phyloP scores from a whole-genome alignment of 2,329 filamentous ascomycete species.

The Venturia nashicola region DNA sequence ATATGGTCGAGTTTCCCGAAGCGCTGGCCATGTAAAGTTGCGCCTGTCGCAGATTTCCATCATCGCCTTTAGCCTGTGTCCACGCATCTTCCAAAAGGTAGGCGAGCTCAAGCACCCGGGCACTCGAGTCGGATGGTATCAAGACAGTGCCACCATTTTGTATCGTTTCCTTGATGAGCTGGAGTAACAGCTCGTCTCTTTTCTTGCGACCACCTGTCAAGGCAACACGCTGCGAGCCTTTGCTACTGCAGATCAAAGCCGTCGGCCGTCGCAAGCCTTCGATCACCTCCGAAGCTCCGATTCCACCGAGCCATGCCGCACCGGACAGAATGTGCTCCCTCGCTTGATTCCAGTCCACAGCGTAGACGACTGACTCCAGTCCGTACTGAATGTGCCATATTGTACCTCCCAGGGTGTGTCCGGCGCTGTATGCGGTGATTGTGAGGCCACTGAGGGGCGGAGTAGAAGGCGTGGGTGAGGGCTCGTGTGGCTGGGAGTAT shows the following conservation, averaged over 20 bases:
- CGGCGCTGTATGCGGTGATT: slow-evolving; percentile 92
- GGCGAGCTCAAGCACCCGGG: slow-evolving; percentile 81
- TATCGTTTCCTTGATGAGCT: slow-evolving; percentile 68
- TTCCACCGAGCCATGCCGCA: slow-evolving; percentile 81
- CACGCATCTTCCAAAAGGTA: slow-evolving; percentile 90
- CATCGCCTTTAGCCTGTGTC: slow-evolving; percentile 29
- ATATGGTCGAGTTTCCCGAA: slow-evolving; percentile 77
- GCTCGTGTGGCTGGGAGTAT: slow-evolving; percentile 93
- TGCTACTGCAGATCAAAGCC: slow-evolving; percentile 82
- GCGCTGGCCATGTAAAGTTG: slow-evolving; percentile 72
- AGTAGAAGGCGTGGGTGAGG: slow-evolving; percentile 73
- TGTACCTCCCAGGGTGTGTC: slow-evolving; percentile 88
- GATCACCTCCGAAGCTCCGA: slow-evolving; percentile 78
- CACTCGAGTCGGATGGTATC: slow-evolving; percentile 89
- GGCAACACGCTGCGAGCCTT: slow-evolving; percentile 61
- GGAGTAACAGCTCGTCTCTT: slow-evolving; percentile 73
- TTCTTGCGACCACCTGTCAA: slow-evolving; percentile 62
- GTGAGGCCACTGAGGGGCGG: slow-evolving; percentile 83
- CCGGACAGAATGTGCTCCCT: slow-evolving; percentile 89
- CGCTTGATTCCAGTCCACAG: slow-evolving; percentile 97
- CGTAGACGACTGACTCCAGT: slow-evolving; percentile 92
- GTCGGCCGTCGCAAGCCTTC: slow-evolving; percentile 90
- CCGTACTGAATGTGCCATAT: slow-evolving; percentile 99
- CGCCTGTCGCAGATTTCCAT: slow-evolving; percentile 35
- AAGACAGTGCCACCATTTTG: slow-evolving; percentile 78